These are phyloP conservation scores for Colletotrichum sublineola DNA, from an alignment of 2,329 filamentous ascomycete genomes.

Conservation along the genomic window DNA sequence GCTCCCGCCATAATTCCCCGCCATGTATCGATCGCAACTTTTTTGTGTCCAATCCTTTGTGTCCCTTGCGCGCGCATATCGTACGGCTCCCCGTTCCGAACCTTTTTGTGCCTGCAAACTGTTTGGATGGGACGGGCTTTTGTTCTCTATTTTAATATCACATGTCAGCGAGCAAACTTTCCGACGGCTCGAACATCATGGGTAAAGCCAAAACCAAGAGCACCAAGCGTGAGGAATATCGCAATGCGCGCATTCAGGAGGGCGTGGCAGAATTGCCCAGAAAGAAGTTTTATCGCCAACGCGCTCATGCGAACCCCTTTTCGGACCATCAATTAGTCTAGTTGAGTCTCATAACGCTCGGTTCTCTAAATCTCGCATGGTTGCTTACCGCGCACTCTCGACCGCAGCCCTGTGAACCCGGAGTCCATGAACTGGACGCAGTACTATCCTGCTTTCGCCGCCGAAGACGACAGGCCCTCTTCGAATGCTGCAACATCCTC, in stretches of 20 bases:
- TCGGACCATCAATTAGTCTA: slow-evolving; percentile 92
- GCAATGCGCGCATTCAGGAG: slow-evolving; percentile 65
- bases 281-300: slow-evolving; percentile 96
- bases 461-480: slow-evolving; percentile 46
- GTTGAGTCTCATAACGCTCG: slow-evolving; percentile 59
- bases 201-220: slow-evolving; percentile 66
- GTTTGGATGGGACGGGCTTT: not conserved
- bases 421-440: slow-evolving; percentile 91
- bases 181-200: slow-evolving; percentile 50
- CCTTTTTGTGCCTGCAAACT: not conserved
- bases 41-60: slow-evolving; percentile 16
- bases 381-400: not conserved
- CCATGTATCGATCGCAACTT: slow-evolving; percentile 28
- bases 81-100: not conserved
- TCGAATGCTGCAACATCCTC: not conserved
- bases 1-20: slow-evolving; percentile 11
- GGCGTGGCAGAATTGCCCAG: slow-evolving; percentile 77
- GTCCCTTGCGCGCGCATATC: not conserved
- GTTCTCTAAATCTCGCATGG: not conserved
- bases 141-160: not conserved
- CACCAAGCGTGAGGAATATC: slow-evolving; percentile 76
- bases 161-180: not conserved
- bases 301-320: slow-evolving; percentile 98
- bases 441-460: slow-evolving; percentile 82
- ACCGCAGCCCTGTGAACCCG: slow-evolving; percentile 79